Percentiles rank a stretch among this genome's conserved stretches.
phyloP scores from a whole-genome alignment of 139 green algal species.

The Yamagishiella unicocca region DNA sequence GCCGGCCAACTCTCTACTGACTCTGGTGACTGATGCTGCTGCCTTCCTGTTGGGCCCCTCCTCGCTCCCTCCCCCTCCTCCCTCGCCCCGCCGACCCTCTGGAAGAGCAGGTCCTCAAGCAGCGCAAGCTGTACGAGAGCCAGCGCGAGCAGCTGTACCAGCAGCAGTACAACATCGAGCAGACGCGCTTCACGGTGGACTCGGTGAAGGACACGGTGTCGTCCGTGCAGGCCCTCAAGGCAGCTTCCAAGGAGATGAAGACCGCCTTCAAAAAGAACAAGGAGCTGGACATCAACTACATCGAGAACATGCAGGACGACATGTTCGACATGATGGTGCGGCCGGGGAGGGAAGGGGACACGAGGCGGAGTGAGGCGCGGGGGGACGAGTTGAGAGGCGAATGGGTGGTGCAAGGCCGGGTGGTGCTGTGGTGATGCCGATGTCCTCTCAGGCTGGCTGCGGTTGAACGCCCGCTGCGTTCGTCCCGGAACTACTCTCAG shows the following conservation, averaged over 20 bases:
- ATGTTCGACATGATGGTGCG: slow-evolving; percentile 93
- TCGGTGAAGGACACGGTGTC: slow-evolving; percentile 73
- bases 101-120: slow-evolving; percentile 95
- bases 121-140: slow-evolving; percentile 95
- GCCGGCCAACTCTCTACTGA: background rate
- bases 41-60: background rate
- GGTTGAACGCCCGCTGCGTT: too few relatives aligned
- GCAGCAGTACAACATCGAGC: slow-evolving; percentile 97
- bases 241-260: slow-evolving; percentile 92
- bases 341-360: background rate
- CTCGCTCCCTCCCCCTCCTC: background rate
- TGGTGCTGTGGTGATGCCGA: too few relatives aligned
- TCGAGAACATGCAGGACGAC: slow-evolving; percentile 96
- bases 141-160: slow-evolving; percentile 96
- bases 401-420: background rate
- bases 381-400: background rate
- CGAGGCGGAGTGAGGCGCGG: background rate
- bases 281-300: slow-evolving; percentile 95
- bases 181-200: slow-evolving; percentile 83
- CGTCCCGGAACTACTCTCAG: too few relatives aligned
- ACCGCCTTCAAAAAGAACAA: slow-evolving; percentile 85
- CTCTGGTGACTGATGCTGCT: background rate
- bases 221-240: slow-evolving; percentile 78
- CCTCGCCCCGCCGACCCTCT: too few relatives aligned
- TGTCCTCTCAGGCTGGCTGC: too few relatives aligned